Evolutionary conservation across 2,329 filamentous ascomycete species (phyloP), one percentile per base, ranked within the genome.

Genomic region (Lizonia empirigonia): DNA sequence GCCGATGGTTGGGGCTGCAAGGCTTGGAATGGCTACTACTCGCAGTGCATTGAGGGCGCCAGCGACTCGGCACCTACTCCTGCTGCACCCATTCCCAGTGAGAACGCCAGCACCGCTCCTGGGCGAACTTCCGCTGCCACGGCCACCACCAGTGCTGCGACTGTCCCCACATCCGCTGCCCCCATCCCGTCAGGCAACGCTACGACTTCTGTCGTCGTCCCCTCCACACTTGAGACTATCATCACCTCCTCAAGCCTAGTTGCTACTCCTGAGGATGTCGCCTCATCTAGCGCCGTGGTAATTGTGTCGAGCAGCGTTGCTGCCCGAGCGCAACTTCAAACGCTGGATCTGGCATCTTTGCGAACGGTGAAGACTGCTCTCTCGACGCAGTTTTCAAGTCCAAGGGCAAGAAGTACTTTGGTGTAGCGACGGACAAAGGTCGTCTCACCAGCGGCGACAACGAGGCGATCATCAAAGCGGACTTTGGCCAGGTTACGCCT

Each of bases 371-470:
- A 9, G 27, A 51, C 10, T 69, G 65, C 56, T 60, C 60, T 47
- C 82, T 80, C 70, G 76, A 87, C 55, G 78, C 86, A 65, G 67
- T 69, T 12, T 67, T 87, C 73, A 81, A 82, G 66, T 79, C 80
- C 50, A 80, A 82, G 62, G 85, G 85, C 55, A 89, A 88, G 75
- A 77, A 81, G 57, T 89, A 88, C 73, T 83, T 81, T 47, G 87
- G 86, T 57, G 80, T 79, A 12, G 78, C 76, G 46, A 77, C 81
- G 1, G 85, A 88, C 63, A 76, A 81, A 63, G 74, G 74, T 54
- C 77, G 74, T 9, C 78, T 88, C 4, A 74, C 67, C 26, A 67
- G 74, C 8, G 77, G 74, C 46, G 75, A 78, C 57, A 82, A 80
- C 51, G 44, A 38, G 77, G 78, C n/a, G 77, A 77, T 50, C 78